Evolutionary conservation across 306 rosid species (phyloP).

Genomic region (Hippophae gyantsensis): DNA sequence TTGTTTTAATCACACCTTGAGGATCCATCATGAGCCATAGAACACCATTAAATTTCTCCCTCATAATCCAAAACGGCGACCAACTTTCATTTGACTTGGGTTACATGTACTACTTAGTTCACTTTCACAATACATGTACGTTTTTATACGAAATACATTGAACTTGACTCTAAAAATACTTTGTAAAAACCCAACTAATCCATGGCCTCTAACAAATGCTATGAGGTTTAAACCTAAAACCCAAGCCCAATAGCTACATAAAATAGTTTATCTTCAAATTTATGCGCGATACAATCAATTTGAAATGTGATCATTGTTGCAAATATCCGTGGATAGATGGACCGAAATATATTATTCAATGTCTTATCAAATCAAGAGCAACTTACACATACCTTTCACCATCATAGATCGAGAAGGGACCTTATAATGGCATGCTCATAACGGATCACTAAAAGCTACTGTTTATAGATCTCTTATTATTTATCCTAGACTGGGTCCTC

Average conservation of each 20-base stretch:
- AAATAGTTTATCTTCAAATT: background rate
- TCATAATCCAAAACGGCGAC: too few species aligned
- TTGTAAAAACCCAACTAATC: too few species aligned
- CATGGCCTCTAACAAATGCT: too few species aligned
- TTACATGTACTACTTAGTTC: too few species aligned
- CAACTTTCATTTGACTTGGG: too few species aligned
- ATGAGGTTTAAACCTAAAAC: background rate
- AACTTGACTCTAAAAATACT: too few species aligned
- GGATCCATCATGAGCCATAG: too few species aligned
- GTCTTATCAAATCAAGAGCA: conserved; percentile 82
- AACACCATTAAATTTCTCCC: too few species aligned
- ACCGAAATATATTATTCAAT: conserved; percentile 74
- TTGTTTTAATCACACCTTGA: too few species aligned
- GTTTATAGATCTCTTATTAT: conserved; percentile 83
- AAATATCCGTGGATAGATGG: conserved; percentile 94
- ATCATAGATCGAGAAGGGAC: conserved; percentile 82
- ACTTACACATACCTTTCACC: conserved; percentile 76
- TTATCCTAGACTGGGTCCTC: conserved; percentile 57
- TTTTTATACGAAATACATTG: too few species aligned
- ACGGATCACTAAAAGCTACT: conserved; percentile 76
- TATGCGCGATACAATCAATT: conserved; percentile 3
- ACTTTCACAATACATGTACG: too few species aligned
- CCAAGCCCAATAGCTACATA: background rate
- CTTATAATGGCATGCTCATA: conserved; percentile 98
- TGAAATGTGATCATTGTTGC: conserved; percentile 10